Evolutionary conservation across 306 rosid species (phyloP).

Genomic region (Ceratonia siliqua): DNA sequence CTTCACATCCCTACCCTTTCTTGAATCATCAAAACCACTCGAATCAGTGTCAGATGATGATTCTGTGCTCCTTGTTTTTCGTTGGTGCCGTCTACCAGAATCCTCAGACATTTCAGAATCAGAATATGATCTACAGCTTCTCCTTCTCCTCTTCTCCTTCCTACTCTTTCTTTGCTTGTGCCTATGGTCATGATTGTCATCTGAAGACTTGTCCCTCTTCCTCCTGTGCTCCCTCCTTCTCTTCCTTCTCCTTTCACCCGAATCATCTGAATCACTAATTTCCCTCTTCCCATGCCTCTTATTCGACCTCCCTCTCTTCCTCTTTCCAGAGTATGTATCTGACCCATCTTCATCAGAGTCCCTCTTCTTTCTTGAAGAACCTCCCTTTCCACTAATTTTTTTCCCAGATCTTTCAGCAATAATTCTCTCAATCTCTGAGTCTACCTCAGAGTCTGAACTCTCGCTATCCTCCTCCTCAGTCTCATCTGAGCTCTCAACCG

Average conservation of each 20-base stretch:
- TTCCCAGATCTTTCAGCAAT: conserved; percentile 69
- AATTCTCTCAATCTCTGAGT: conserved; percentile 81
- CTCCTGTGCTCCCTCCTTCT: conserved; percentile 57
- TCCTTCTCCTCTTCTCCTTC: conserved; percentile 67
- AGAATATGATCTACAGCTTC: conserved; percentile 59
- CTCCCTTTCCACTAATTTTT: conserved; percentile 47
- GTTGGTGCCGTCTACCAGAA: conserved; percentile 44
- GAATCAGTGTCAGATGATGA: conserved; percentile 52
- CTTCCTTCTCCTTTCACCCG: conserved; percentile 52
- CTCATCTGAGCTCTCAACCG: conserved; percentile 60
- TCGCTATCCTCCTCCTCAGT: conserved; percentile 76
- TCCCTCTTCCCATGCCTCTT: conserved; percentile 65
- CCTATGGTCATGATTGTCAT: conserved; percentile 38
- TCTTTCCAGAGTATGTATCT: conserved; percentile 51
- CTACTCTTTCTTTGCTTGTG: conserved; percentile 43
- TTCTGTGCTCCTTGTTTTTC: conserved; percentile 58
- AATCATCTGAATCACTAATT: conserved; percentile 67
- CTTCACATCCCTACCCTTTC: conserved; percentile 59
- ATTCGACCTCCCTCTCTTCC: conserved; percentile 82
- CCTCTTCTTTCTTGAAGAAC: conserved; percentile 46
- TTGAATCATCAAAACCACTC: conserved; percentile 50
- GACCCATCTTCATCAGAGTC: conserved; percentile 52
- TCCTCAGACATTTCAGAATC: conserved; percentile 72
- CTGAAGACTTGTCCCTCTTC: conserved; percentile 42
- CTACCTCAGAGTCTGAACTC: conserved; percentile 70